Percentiles rank a stretch among this genome's conserved stretches.
Evolutionary conservation across 2,329 filamentous ascomycete species (phyloP).

Genomic region (Clonostachys rhizophaga): DNA sequence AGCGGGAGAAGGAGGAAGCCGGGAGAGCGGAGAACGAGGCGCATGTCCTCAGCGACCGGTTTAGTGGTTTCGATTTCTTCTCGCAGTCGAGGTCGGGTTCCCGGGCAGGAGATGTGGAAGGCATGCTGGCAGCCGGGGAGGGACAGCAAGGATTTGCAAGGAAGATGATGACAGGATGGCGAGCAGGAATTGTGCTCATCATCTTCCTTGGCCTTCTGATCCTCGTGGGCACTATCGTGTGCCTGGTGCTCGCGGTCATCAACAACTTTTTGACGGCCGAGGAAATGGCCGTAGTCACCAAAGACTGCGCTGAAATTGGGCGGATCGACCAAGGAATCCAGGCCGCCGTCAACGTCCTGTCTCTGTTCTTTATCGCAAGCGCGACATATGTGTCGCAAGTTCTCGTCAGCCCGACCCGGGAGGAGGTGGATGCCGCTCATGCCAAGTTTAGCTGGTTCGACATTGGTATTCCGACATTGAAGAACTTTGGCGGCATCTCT

Average conservation of each 20-base stretch:
- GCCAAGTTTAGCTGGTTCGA: conserved; percentile 41
- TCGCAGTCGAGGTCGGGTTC: conserved; percentile 1
- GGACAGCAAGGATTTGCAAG: conserved; percentile 11
- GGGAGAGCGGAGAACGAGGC: conserved; percentile 15
- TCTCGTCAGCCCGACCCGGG: conserved; percentile 46
- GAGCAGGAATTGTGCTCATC: conserved; percentile 39
- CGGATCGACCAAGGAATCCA: conserved; percentile 34
- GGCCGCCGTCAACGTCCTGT: conserved; percentile 36
- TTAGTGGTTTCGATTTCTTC: conserved; percentile 1
- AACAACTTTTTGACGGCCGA: conserved; percentile 13
- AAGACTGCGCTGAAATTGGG: conserved; percentile 27
- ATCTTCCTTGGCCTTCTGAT: conserved; percentile 30
- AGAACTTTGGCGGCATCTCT: conserved; percentile 40
- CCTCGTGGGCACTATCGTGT: conserved; percentile 28
- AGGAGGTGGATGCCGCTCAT: conserved; percentile 42
- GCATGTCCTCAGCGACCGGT: not conserved
- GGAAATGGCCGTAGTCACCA: conserved; percentile 32
- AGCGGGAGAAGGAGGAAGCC: conserved; percentile 24
- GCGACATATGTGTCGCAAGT: conserved; percentile 51
- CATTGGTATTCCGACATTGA: conserved; percentile 46
- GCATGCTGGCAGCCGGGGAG: conserved; percentile 4
- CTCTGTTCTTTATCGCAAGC: conserved; percentile 36
- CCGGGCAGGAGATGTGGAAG: conserved; percentile 1
- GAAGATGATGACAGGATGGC: conserved; percentile 35
- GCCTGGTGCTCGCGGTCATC: conserved; percentile 28